These are phyloP conservation scores for Thelephora aurantiotincta DNA, from an alignment of 768 basidiomycete genomes.

Conservation along the genomic window DNA sequence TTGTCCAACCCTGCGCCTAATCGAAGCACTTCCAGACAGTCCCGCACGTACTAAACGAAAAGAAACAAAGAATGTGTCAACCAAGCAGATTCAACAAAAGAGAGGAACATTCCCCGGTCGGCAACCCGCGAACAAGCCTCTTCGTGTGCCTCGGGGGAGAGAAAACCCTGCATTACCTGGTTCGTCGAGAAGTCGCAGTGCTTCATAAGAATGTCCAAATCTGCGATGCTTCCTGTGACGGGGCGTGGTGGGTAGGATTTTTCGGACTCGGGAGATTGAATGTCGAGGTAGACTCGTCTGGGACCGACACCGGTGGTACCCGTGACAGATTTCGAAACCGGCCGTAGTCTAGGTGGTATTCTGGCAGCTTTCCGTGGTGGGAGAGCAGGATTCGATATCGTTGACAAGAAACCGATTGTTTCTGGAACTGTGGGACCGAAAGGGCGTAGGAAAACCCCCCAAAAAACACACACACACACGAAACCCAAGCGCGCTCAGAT, in stretches of 20 bases:
- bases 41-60: constrained; percentile 73
- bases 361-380: constrained; percentile 36
- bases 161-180: constrained; percentile 34
- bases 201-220: constrained; percentile 84
- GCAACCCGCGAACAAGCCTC: not conserved
- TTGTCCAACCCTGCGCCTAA: constrained; percentile 83
- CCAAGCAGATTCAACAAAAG: constrained; percentile 4
- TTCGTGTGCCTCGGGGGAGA: not conserved
- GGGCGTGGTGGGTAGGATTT: constrained; percentile 84
- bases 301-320: constrained; percentile 64
- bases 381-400: constrained; percentile 62
- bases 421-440: constrained; percentile 44
- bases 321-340: constrained; percentile 31
- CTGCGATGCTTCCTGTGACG: constrained; percentile 68
- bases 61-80: constrained; percentile 5
- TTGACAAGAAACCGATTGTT: constrained; percentile 38
- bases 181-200: constrained; percentile 81
- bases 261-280: constrained; percentile 43
- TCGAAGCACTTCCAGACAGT: constrained; percentile 91
- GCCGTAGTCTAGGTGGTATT: constrained; percentile 33
- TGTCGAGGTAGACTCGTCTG: constrained; percentile 63
- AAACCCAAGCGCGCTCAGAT: not conserved
- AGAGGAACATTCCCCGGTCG: not conserved
- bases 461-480: too few relatives aligned
- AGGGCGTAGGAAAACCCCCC: constrained; percentile 6